Base-by-base conservation (phyloP, 1,284 basidiomycete genomes). In the Leccinum angustisporum region DNA sequence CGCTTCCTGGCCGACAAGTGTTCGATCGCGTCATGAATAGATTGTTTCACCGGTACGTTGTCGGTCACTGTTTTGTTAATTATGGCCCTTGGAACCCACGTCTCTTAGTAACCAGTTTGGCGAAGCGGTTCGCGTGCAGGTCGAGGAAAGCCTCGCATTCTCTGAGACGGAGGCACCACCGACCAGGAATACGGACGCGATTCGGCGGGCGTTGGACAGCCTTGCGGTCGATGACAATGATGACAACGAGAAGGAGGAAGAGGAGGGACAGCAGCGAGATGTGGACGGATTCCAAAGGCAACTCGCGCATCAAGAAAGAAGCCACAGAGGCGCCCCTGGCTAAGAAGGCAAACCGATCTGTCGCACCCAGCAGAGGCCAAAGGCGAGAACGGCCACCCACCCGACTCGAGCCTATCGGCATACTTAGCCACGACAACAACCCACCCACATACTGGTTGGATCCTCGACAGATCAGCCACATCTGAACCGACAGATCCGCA, bases 1-100 rank as follows among this genome's bases (percentile, higher is more conserved):
- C 90, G 96, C 48, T 98, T 97, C 86, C 83, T 99, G 38, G 97
- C 97, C 56, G 99, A 99, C 86, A 99, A 99, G 80, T 97, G 95
- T 76, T 97, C 95, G 61, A 99, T 99, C 72, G 97, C 97, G 7
- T 92, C 94, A 54, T 84, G 97, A 63, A 99, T 99, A 79, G 97
- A 99, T 78, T 98, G 97, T 79, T 99, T 95, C 77, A 85, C 91
- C 5, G 94, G 93, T 91, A 70, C 57, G 82, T 36, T 11, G 21
- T 48, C 11, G 33, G 21, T 52, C 36, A 46, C 18, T n/a, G 6
- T 21, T 27, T 50, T 38, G 3, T 0, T 34, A 8, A 21, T 9
- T 6, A 36, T 21, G 10, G 40, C 48, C 27, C 27, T 3, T 4
- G 52, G 50, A 52, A 27, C 27, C 13, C 11, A 30, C 25, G 27